Percentiles rank a stretch among this genome's conserved stretches.
These are phyloP conservation scores for Botrytis hyacinthi DNA, from an alignment of 2,329 filamentous ascomycete species.

Conservation along the genomic window DNA sequence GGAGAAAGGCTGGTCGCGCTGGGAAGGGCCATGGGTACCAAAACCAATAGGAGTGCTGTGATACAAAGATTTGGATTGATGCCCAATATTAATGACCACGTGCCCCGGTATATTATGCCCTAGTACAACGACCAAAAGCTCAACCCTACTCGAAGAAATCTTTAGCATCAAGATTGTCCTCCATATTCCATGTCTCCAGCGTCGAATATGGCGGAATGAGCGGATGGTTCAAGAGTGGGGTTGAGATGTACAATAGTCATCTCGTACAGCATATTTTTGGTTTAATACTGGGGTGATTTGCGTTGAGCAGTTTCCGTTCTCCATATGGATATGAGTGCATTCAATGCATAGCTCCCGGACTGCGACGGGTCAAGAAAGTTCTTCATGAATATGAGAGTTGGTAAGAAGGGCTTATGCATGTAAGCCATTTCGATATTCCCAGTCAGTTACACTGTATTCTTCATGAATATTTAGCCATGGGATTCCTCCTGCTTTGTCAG, in stretches of 20 bases:
- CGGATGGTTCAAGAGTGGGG: constrained; percentile 3
- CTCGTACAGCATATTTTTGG: constrained; percentile 5
- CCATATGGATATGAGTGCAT: neutral
- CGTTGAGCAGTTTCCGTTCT: neutral
- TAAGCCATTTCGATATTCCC: neutral
- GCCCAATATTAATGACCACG: neutral
- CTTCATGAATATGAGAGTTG: neutral
- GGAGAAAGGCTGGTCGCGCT: constrained; percentile 20
- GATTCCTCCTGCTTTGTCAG: neutral
- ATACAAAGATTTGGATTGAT: neutral
- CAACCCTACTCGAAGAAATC: neutral
- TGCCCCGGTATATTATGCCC: neutral
- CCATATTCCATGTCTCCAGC: neutral
- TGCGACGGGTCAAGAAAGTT: neutral
- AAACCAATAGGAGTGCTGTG: constrained; percentile 28
- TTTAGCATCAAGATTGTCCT: constrained; percentile 2
- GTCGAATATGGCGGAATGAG: neutral
- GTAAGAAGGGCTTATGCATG: neutral
- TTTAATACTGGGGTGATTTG: neutral
- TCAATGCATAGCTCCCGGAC: neutral
- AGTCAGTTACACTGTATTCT: neutral
- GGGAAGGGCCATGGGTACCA: constrained; percentile 28
- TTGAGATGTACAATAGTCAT: neutral
- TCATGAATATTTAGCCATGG: neutral
- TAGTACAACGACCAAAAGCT: neutral